phyloP scores from a whole-genome alignment of 371 early-diverging fungal genomes.

The Saksenaea vasiformis region DNA sequence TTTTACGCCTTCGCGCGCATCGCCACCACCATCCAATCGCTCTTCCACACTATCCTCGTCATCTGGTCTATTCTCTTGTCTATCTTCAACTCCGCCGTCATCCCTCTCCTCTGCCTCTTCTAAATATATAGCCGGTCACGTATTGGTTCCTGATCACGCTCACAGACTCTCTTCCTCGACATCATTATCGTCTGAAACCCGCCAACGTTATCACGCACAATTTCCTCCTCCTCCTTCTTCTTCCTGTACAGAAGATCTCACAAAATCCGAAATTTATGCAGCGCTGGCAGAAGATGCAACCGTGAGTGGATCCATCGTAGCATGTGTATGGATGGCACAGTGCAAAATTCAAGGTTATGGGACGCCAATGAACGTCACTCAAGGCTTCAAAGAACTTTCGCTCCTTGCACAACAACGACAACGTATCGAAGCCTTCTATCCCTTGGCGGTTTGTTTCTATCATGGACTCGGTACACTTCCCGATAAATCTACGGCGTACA shows the following conservation, averaged over 20 bases:
- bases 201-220: background rate
- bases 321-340: background rate
- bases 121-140: constrained; percentile 3
- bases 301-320: background rate
- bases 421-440: constrained; percentile 9
- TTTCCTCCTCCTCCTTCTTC: background rate
- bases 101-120: constrained; percentile 3
- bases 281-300: background rate
- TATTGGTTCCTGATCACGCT: constrained; percentile 4
- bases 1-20: background rate
- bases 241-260: background rate
- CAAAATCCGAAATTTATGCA: background rate
- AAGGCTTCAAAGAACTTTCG: background rate
- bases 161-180: background rate
- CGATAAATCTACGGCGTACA: constrained; percentile 6
- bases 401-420: background rate
- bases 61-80: background rate
- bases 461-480: constrained; percentile 5
- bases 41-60: background rate
- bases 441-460: constrained; percentile 7
- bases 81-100: constrained; percentile 6
- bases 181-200: background rate
- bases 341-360: constrained; percentile 2
- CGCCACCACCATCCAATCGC: background rate
- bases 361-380: background rate